Conservation (phyloP, 768 basidiomycete species). For the Termitomyces sp. region DNA sequence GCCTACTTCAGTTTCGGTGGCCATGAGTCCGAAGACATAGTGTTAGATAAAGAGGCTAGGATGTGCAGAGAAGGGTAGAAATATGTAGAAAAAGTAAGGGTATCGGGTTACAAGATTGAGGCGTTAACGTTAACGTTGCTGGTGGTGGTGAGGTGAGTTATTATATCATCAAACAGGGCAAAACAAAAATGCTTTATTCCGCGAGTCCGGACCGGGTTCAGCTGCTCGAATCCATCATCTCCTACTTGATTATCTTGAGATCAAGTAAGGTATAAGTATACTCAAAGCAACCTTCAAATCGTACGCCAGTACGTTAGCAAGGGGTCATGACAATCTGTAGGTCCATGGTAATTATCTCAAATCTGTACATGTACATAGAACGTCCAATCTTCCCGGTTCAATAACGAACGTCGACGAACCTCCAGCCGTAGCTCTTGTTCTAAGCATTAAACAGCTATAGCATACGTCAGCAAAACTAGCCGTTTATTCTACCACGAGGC, state of each 20-base stretch:
- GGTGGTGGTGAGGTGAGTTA: neutral
- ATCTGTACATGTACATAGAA: too few relatives aligned
- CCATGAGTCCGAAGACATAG: conserved; percentile 78
- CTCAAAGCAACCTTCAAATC: too few relatives aligned
- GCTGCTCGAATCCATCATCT: too few relatives aligned
- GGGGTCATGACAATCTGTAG: too few relatives aligned
- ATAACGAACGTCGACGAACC: too few relatives aligned
- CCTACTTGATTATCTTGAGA: too few relatives aligned
- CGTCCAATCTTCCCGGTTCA: too few relatives aligned
- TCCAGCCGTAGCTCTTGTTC: neutral
- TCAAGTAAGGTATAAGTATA: too few relatives aligned
- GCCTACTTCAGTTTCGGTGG: conserved; percentile 75
- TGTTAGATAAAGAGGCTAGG: neutral
- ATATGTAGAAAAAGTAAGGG: neutral
- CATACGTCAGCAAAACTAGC: neutral
- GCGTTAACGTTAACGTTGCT: neutral
- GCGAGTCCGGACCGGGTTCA: too few relatives aligned
- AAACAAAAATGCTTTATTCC: neutral
- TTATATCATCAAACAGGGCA: neutral
- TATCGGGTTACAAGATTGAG: neutral
- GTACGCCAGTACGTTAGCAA: too few relatives aligned
- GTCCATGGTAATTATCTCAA: too few relatives aligned
- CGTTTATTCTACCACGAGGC: neutral
- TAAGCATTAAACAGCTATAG: neutral
- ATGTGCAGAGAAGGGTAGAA: too few relatives aligned